Evolutionary conservation across 768 basidiomycete genomes (phyloP), one percentile per base, ranked within the genome.

Genomic region (Imleria badia): DNA sequence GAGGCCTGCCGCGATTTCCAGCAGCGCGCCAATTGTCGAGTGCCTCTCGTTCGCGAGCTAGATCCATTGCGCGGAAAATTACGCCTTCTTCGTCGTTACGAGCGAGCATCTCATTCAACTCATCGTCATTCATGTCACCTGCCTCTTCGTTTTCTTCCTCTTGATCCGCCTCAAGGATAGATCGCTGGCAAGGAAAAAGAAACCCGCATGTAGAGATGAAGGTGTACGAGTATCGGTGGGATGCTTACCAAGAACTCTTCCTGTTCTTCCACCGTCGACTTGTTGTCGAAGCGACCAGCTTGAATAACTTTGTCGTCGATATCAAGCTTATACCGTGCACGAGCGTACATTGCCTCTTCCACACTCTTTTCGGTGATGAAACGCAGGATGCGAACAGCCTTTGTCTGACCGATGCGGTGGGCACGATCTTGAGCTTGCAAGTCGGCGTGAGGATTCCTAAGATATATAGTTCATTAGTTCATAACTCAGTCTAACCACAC

Each of bases 241-340:
- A 40, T 52, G 14, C 87, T 61, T 64, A 93, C 91, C 75, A 98
- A 74, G 60, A 96, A 89, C 66, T 94, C 93, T 70, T 99, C 96
- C 62, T 97, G 94, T 70, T 99, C 97, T 69, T 96, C 94, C 60
- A 94, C 91, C 5, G 94, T 96, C 20, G 95, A 96, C 74, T 96
- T 96, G 75, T 98, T 96, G 71, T 99, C 97, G 75, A 98, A 98
- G 43, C 94, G 93, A 79, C 96, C 96, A 49, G 94, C 94, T 76
- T 98, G 96, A 66, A 98, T 98, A 75, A 97, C 96, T 72, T 99
- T 98, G 76, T 96, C 94, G 70, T 99, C 97, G 65, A 99, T 95
- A 65, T 96, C 96, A 29, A 98, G 87, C 78, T 99, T 99, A 75
- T 85, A 91, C 54, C 91, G 84, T 6, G 97, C 97, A 59, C 94